These are phyloP conservation scores for Lipomyces sp. DNA, from an alignment of 805 yeast genomes.

Conservation along the genomic window DNA sequence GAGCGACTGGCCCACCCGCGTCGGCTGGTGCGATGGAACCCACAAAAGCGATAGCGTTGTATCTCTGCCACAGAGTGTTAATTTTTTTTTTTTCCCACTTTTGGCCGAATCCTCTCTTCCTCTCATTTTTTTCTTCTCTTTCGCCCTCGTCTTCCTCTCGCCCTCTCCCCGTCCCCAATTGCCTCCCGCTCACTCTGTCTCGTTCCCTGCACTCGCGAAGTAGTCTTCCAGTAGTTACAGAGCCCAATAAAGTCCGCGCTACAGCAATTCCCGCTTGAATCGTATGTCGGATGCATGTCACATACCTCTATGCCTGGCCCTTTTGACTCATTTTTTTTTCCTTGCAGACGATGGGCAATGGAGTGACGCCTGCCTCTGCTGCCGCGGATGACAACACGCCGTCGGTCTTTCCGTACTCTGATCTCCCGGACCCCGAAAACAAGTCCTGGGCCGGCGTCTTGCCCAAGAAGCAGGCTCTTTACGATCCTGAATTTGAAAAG, in stretches of 20 bases:
- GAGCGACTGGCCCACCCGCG: no score
- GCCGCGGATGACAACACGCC: constrained; percentile 21
- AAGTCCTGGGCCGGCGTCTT: constrained; percentile 88
- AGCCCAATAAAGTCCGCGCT: neutral
- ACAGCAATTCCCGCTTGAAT: neutral
- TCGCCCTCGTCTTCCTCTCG: no score
- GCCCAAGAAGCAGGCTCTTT: constrained; percentile 83
- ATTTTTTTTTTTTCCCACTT: neutral
- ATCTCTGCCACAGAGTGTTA: no score
- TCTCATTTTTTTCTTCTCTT: neutral
- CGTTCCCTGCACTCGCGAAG: neutral
- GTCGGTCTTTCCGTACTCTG: constrained; percentile 23
- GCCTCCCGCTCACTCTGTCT: neutral
- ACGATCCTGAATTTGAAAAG: constrained; percentile 89
- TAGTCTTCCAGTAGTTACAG: no score
- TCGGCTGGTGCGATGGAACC: no score
- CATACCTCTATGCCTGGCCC: neutral
- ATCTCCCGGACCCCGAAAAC: constrained; percentile 51
- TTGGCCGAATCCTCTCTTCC: neutral
- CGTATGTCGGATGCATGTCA: no score
- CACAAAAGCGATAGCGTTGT: no score
- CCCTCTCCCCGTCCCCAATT: neutral
- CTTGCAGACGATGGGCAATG: constrained; percentile 23
- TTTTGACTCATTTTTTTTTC: neutral
- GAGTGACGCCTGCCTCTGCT: constrained; percentile 20